Percentiles rank a stretch among this genome's conserved stretches.
phyloP scores from a whole-genome alignment of 768 basidiomycete genomes.

The Termitomyces sp. region DNA sequence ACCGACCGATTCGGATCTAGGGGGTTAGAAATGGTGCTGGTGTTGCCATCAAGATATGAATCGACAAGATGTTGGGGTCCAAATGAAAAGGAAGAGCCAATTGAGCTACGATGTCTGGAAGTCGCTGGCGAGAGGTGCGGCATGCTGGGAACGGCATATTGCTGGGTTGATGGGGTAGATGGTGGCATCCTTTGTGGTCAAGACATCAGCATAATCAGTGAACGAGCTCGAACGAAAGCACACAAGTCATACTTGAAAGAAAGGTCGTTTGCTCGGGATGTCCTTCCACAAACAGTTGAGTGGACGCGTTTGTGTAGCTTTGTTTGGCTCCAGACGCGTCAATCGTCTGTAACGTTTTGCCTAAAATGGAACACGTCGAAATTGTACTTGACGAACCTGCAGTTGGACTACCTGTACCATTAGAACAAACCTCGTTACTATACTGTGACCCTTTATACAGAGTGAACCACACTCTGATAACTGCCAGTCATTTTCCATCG shows the following conservation, averaged over 20 bases:
- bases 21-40: conserved; percentile 51
- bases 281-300: background rate
- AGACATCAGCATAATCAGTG: background rate
- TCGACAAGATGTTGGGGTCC: conserved; percentile 73
- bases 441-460: too few relatives aligned
- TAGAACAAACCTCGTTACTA: too few relatives aligned
- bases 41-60: conserved; percentile 62
- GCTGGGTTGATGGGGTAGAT: conserved; percentile 46
- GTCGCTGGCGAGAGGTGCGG: conserved; percentile 50
- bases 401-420: too few relatives aligned
- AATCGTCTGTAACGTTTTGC: too few relatives aligned
- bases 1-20: conserved; percentile 82
- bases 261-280: background rate
- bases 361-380: too few relatives aligned
- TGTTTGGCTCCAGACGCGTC: conserved; percentile 2
- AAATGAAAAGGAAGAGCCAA: conserved; percentile 80
- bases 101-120: conserved; percentile 61
- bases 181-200: conserved; percentile 24
- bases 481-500: too few relatives aligned
- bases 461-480: too few relatives aligned
- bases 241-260: background rate
- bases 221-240: background rate
- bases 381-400: too few relatives aligned
- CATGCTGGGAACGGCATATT: conserved; percentile 39
- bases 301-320: background rate